Evolutionary conservation across 805 yeast genomes (phyloP), one percentile per base, ranked within the genome.

Genomic region (Schwanniomyces vanrijiae): DNA sequence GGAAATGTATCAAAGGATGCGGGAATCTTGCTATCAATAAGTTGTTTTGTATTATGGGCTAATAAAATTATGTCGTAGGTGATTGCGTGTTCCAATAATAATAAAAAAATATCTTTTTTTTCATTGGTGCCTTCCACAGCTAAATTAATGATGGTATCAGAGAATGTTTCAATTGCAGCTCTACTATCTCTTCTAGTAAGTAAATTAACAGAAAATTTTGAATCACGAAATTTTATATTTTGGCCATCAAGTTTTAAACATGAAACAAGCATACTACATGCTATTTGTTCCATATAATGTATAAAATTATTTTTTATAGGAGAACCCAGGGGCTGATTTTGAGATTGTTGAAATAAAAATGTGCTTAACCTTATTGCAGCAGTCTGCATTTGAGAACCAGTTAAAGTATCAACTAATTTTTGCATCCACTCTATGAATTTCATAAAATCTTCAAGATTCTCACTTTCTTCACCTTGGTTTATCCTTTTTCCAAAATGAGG

Each of bases 361-460:
- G 74, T 69, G 9, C 83, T 77, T 4, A 81, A 61, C 43, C 77
- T 77, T 39, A 81, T 77, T 2, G 77, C 76, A 43, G 81, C 72
- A 37, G 80, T 80, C 31, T 80, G 80, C 43, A 69, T 69, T 49
- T 81, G 83, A 0, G 84, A 64, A 1, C 70, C 68, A 1, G 74
- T 59, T 29, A 84, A 60, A 2, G 83, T 65, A 13, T 64, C 61
- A 40, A 70, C 61, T 31, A 82, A 69, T 1, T 75, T 64, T 19
- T 64, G 59, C 29, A 81, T 75, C 91, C 91, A 86, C n/a, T 69
- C 63, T 2, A 80, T 56, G 46, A 82, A 51, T 56, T 81, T 83
- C 4, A 71, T 54, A 6, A 76, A 54, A 8, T 31, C 40, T 13
- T 65, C 62, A 3, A 54, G 38, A 8, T 64, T 70, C 28, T 64